These are phyloP conservation scores for Delitschia confertaspora DNA, from an alignment of 495 filamentous ascomycete genomes.

Conservation along the genomic window DNA sequence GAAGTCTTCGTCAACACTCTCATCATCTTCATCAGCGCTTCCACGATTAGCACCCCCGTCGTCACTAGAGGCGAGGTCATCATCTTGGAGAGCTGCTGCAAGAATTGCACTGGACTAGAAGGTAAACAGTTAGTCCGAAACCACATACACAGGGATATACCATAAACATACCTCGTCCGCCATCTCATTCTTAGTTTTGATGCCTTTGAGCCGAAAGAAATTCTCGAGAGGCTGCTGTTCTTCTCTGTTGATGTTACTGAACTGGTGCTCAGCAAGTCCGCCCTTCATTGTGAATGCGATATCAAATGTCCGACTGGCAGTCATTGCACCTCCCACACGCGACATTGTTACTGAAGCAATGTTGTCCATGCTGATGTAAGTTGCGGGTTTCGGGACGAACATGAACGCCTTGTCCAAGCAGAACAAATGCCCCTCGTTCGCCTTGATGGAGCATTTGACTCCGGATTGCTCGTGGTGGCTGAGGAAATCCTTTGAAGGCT, in stretches of 20 bases:
- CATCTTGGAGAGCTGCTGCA: conserved; percentile 69
- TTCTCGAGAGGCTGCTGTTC: conserved; percentile 90
- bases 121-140: conserved; percentile 7
- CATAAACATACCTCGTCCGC: conserved; percentile 49
- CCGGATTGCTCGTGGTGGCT: conserved; percentile 88
- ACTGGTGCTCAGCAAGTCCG: conserved; percentile 73
- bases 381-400: conserved; percentile 97
- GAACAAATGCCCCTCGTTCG: conserved; percentile 93
- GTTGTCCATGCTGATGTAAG: conserved; percentile 89
- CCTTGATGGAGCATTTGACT: conserved; percentile 99
- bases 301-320: conserved; percentile 91
- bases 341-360: conserved; percentile 86
- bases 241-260: conserved; percentile 98
- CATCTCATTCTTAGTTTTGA: conserved; percentile 97
- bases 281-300: conserved; percentile 83
- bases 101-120: conserved; percentile 55
- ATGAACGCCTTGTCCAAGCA: conserved; percentile 97
- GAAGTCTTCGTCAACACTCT: conserved; percentile 94
- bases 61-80: conserved; percentile 71
- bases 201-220: conserved; percentile 87
- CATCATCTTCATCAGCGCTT: conserved; percentile 90
- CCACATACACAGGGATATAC: no score
- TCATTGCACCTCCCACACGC: conserved; percentile 86
- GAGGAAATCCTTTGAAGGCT: conserved; percentile 86
- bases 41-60: conserved; percentile 77